A percentile compares a stretch with the other conserved stretches of the same genome.
Evolutionary conservation across 805 yeast genomes (phyloP).

Genomic region (Yarrowia porcina): DNA sequence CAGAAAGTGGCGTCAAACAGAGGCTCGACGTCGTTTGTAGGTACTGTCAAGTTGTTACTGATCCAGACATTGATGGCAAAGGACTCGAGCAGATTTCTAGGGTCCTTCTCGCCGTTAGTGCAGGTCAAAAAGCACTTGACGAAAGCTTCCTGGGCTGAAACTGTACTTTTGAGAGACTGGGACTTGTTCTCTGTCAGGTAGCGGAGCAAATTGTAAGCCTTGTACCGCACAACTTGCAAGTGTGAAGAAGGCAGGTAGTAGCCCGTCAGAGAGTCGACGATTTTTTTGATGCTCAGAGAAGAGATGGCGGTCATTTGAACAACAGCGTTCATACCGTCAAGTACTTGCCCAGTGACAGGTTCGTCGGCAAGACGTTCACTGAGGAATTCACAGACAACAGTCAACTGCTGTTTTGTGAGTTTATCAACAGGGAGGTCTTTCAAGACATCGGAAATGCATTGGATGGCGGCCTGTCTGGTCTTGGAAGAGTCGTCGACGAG

Average conservation of each 20-base stretch:
- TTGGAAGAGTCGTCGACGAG: constrained; percentile 58
- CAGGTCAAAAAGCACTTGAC: constrained; percentile 60
- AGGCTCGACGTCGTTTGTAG: constrained; percentile 52
- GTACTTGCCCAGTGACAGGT: constrained; percentile 49
- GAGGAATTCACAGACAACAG: constrained; percentile 49
- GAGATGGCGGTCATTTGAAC: constrained; percentile 50
- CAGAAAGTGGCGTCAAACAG: constrained; percentile 88
- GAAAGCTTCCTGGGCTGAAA: constrained; percentile 41
- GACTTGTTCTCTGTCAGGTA: constrained; percentile 39
- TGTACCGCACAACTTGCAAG: constrained; percentile 19
- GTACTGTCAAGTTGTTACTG: constrained; percentile 42
- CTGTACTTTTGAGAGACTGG: constrained; percentile 13
- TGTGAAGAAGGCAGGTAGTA: constrained; percentile 35
- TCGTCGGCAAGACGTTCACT: constrained; percentile 66
- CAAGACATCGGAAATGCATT: constrained; percentile 44
- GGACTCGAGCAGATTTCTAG: constrained; percentile 73
- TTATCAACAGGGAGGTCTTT: constrained; percentile 34
- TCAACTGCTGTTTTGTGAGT: constrained; percentile 40
- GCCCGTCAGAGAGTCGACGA: constrained; percentile 38
- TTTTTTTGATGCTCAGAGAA: constrained; percentile 35
- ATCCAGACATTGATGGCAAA: constrained; percentile 55
- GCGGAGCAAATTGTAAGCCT: constrained; percentile 55
- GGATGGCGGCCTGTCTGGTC: constrained; percentile 45
- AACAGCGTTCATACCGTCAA: constrained; percentile 54
- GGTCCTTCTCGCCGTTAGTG: constrained; percentile 91